Evolutionary conservation across 805 yeast species (phyloP).

Genomic region (Saccharomyces paradoxus): DNA sequence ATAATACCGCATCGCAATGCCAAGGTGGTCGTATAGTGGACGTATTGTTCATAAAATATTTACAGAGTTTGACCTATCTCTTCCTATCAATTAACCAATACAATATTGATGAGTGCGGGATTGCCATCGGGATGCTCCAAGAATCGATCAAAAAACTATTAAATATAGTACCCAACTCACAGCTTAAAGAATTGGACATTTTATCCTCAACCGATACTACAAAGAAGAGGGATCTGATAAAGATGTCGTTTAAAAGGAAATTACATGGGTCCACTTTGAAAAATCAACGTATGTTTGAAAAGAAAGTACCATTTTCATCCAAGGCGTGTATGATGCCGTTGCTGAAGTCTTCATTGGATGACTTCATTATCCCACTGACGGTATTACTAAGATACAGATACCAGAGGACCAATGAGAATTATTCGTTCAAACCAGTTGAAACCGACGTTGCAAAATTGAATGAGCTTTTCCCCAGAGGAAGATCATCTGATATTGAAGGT

Average conservation of each 20-base stretch:
- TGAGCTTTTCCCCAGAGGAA: conserved; percentile 22
- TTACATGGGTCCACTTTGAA: neutral
- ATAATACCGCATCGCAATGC: conserved; percentile 7
- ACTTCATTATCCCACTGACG: conserved; percentile 24
- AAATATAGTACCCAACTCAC: conserved; percentile 11
- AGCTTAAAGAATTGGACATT: conserved; percentile 6
- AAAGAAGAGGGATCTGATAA: conserved; percentile 11
- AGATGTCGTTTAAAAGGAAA: conserved; percentile 5
- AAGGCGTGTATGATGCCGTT: conserved; percentile 12
- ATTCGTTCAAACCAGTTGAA: conserved; percentile 19
- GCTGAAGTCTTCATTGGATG: conserved; percentile 18
- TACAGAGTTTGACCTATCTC: conserved; percentile 19
- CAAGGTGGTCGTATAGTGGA: conserved; percentile 1
- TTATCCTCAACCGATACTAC: neutral
- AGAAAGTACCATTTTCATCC: neutral
- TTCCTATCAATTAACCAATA: conserved; percentile 26
- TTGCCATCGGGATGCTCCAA: conserved; percentile 26
- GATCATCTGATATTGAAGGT: conserved; percentile 17
- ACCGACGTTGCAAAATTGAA: conserved; percentile 10
- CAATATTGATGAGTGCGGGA: conserved; percentile 19
- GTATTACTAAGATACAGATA: conserved; percentile 23
- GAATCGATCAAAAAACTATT: conserved; percentile 12
- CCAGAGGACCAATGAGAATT: conserved; percentile 23
- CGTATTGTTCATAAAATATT: conserved; percentile 6
- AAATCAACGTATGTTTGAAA: neutral